Conservation (phyloP, 2,329 filamentous ascomycete genomes). For the Nothopassalora personata region DNA sequence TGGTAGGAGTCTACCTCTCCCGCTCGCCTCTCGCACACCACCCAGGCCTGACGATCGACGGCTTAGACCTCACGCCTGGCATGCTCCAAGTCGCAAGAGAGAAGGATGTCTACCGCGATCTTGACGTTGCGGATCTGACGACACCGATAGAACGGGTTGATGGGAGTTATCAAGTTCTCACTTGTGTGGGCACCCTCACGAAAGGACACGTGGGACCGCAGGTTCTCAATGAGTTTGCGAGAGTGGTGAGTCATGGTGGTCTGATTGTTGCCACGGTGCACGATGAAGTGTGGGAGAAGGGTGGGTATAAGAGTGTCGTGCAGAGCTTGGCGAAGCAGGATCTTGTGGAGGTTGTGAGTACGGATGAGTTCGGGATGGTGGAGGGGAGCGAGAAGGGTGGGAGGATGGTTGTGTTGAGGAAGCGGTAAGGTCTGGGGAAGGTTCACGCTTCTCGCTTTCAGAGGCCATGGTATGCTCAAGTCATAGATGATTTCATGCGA, state of each 20-base stretch:
- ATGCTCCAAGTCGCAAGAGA: conserved; percentile 12
- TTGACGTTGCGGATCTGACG: conserved; percentile 13
- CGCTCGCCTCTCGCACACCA: neutral
- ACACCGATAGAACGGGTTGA: conserved; percentile 9
- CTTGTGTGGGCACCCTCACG: conserved; percentile 18
- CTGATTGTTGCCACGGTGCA: conserved; percentile 16
- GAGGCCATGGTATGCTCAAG: too few species aligned
- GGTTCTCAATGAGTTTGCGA: conserved; percentile 12
- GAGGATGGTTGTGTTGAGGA: conserved; percentile 16
- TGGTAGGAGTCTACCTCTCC: conserved; percentile 8
- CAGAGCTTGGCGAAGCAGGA: conserved; percentile 6
- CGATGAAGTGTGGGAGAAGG: conserved; percentile 16
- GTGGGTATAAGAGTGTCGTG: conserved; percentile 11
- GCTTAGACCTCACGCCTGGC: conserved; percentile 11
- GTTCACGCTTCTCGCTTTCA: neutral
- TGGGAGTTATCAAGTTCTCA: conserved; percentile 12
- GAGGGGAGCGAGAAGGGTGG: conserved; percentile 9
- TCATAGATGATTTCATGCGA: too few species aligned
- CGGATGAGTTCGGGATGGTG: conserved; percentile 13
- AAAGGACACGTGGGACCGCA: conserved; percentile 16
- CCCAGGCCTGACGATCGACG: conserved; percentile 8
- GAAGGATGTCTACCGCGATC: conserved; percentile 10
- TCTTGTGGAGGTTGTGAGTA: conserved; percentile 7
- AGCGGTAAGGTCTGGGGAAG: neutral
- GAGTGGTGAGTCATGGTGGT: conserved; percentile 9